Conservation (phyloP, 306 rosid genomes). For the Cucurbita maxima region DNA sequence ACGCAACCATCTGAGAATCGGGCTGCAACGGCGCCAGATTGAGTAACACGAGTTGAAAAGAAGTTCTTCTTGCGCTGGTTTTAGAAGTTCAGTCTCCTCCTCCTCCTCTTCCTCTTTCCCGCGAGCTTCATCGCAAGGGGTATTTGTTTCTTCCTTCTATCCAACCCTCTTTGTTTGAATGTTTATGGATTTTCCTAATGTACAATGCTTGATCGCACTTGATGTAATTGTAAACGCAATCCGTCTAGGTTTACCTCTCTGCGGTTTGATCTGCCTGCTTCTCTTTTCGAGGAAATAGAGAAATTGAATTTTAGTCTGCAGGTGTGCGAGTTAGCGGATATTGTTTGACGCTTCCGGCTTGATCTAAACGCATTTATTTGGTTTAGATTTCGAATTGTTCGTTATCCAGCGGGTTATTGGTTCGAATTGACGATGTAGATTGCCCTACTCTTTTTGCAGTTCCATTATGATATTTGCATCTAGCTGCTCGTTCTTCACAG, state of each 20-base stretch:
- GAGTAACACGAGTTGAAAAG: not conserved
- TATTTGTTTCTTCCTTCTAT: not conserved
- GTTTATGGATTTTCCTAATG: not conserved
- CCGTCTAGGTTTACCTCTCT: not conserved
- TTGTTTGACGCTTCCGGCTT: not conserved
- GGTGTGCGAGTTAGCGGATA: not conserved
- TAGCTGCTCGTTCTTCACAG: not conserved
- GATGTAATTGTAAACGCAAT: not conserved
- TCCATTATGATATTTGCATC: not conserved
- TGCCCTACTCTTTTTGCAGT: not conserved
- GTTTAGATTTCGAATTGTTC: not conserved
- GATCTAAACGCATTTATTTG: not conserved
- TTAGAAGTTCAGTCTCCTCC: not conserved
- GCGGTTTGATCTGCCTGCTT: not conserved
- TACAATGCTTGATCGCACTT: not conserved
- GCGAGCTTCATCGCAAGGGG: not conserved
- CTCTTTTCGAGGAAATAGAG: not conserved
- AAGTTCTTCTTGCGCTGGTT: not conserved
- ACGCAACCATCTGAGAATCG: not conserved
- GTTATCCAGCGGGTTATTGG: not conserved
- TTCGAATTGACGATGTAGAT: not conserved
- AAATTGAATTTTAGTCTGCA: not conserved
- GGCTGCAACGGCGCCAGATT: not conserved
- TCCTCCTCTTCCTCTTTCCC: not conserved
- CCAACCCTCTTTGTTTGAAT: not conserved